Evolutionary conservation across 2,329 filamentous ascomycete species (phyloP).

Genomic region (Ascochyta lentis): DNA sequence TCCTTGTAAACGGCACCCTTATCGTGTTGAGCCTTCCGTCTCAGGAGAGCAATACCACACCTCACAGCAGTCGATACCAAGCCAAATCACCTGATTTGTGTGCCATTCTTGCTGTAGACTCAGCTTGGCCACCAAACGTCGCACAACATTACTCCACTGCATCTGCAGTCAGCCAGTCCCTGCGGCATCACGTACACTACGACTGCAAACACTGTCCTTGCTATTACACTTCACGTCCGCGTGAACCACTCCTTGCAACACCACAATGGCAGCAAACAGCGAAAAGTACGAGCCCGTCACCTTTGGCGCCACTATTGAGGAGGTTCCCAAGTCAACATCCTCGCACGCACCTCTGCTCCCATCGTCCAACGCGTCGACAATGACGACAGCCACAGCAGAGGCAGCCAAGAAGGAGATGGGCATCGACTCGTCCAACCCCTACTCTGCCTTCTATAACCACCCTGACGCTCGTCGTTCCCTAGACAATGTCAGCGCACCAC

Average conservation of each 20-base stretch:
- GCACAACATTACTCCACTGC: slow-evolving; percentile 24
- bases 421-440: slow-evolving; percentile 49
- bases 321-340: slow-evolving; percentile 16
- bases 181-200: slow-evolving; percentile 13
- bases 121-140: slow-evolving; percentile 16
- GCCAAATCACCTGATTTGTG: slow-evolving; percentile 17
- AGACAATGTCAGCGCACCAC: slow-evolving; percentile 34
- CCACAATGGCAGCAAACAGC: slow-evolving; percentile 37
- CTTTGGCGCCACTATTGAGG: slow-evolving; percentile 53
- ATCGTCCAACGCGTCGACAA: slow-evolving; percentile 42
- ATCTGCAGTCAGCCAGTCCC: slow-evolving; percentile 21
- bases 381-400: slow-evolving; percentile 44
- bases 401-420: slow-evolving; percentile 37
- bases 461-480: slow-evolving; percentile 53
- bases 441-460: slow-evolving; percentile 58
- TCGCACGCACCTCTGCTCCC: slow-evolving; percentile 27
- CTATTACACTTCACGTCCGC: neutral
- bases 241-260: slow-evolving; percentile 20
- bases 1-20: slow-evolving; percentile 13
- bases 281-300: slow-evolving; percentile 45
- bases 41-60: slow-evolving; percentile 2
- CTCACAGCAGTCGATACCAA: slow-evolving; percentile 8
- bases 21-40: slow-evolving; percentile 5
- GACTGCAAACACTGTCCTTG: slow-evolving; percentile 17
- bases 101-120: slow-evolving; percentile 23